Conservation (phyloP, 164 flowering plant genomes). For the Kalanchoe fedtschenkoi region DNA sequence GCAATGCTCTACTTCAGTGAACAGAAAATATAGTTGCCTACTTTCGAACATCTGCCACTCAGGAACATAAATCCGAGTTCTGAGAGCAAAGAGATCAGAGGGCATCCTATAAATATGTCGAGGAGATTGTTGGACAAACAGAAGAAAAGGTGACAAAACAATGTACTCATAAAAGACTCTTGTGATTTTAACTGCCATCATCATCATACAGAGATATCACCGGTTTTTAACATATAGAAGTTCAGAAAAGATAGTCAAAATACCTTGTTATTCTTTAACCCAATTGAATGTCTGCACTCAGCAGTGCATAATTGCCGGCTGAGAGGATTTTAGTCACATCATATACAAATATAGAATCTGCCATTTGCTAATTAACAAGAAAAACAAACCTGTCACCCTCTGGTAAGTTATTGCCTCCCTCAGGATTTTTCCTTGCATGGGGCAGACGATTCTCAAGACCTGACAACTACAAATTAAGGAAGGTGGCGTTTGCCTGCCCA, state of each 20-base stretch:
- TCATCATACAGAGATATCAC: neutral
- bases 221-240: neutral
- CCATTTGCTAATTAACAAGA: neutral
- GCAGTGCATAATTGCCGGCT: neutral
- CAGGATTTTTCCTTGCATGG: neutral
- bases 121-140: too few relatives aligned
- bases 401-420: neutral
- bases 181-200: too few relatives aligned
- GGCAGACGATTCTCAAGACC: neutral
- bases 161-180: too few relatives aligned
- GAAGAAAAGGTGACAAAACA: too few relatives aligned
- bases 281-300: neutral
- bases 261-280: conserved; percentile 1
- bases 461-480: conserved; percentile 19
- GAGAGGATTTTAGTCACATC: neutral
- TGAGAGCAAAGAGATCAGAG: too few relatives aligned
- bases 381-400: neutral
- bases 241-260: neutral
- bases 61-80: too few relatives aligned
- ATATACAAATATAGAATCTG: neutral
- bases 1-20: too few relatives aligned
- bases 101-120: too few relatives aligned
- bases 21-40: too few relatives aligned
- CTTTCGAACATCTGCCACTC: too few relatives aligned
- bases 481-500: conserved; percentile 51